Evolutionary conservation across 2,329 filamentous ascomycete species (phyloP), one percentile per base, ranked within the genome.

Genomic region (Arthrobotrys sinensis): DNA sequence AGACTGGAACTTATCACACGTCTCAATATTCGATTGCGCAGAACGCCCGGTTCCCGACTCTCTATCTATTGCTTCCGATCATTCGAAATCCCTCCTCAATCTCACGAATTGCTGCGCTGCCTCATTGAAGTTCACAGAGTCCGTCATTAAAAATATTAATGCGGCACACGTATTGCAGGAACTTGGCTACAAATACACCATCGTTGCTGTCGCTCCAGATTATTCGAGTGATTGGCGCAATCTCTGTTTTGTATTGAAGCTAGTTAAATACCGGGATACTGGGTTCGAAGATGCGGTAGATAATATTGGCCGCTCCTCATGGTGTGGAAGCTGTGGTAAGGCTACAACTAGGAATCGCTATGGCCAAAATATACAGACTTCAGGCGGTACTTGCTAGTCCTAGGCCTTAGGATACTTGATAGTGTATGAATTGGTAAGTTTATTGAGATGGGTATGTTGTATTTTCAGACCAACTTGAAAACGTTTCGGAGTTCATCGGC

Each of bases 131-230:
- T 5, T 21, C 12, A 45, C 57, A 3, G 34, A 45, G 38, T 24
- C 7, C 8, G 36, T 63, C 19, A 10, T 63, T 34, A 11, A 46
- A 12, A 28, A 43, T 11, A 63, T 63, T 8, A 63, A 63, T 43
- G 36, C 34, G n/a, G n/a, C 34, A 14, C n/a, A 3, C 5, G 57
- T 24, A 12, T n/a, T 45, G 12, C 19, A 4, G 14, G 36, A n/a
- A 8, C 19, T 36, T 5, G 57, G 57, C 4, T 63, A 19, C 57
- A 43, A 63, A 14, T 63, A 63, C 36, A 43, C n/a, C n/a, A 19
- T 45, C 8, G 6, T 38, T 38, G 7, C 36, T 12, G 19, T 45
- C 32, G n/a, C 32, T 5, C 38, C 40, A 12, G 53, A 57, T 16
- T 32, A 12, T 34, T 12, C 16, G n/a, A 32, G 10, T 3, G 11